phyloP scores from a whole-genome alignment of 2,329 filamentous ascomycete species.

The Exophiala dermatitidis region DNA sequence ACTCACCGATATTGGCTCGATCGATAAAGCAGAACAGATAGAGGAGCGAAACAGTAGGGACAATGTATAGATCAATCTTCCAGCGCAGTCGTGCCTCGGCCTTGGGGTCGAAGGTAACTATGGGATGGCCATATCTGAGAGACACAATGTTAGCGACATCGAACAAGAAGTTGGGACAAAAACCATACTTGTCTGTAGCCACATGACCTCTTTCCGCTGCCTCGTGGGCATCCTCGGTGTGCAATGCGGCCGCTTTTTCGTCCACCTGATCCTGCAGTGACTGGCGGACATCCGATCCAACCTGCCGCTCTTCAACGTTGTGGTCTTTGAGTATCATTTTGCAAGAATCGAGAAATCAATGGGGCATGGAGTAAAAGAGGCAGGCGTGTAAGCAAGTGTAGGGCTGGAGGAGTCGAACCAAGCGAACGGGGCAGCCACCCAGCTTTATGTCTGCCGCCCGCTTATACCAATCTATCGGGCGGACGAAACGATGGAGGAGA shows the following conservation, averaged over 20 bases:
- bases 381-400: neutral
- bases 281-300: constrained; percentile 8
- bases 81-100: constrained; percentile 52
- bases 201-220: constrained; percentile 37
- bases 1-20: constrained; percentile 60
- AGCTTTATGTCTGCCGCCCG: no score
- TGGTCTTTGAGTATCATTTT: constrained; percentile 16
- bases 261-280: constrained; percentile 16
- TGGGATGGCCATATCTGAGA: constrained; percentile 43
- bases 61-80: constrained; percentile 60
- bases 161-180: neutral
- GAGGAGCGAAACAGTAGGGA: constrained; percentile 59
- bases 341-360: neutral
- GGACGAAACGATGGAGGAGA: no score
- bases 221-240: constrained; percentile 7
- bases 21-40: constrained; percentile 68
- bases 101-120: constrained; percentile 49
- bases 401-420: no score
- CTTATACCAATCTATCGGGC: no score
- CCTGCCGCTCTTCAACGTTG: constrained; percentile 11
- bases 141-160: neutral
- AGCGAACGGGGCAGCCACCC: no score
- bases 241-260: constrained; percentile 33
- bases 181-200: constrained; percentile 43
- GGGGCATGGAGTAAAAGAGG: neutral